Percentiles rank a stretch among this genome's conserved stretches.
phyloP scores from a whole-genome alignment of 83 land plant species.

The Thuja plicata region DNA sequence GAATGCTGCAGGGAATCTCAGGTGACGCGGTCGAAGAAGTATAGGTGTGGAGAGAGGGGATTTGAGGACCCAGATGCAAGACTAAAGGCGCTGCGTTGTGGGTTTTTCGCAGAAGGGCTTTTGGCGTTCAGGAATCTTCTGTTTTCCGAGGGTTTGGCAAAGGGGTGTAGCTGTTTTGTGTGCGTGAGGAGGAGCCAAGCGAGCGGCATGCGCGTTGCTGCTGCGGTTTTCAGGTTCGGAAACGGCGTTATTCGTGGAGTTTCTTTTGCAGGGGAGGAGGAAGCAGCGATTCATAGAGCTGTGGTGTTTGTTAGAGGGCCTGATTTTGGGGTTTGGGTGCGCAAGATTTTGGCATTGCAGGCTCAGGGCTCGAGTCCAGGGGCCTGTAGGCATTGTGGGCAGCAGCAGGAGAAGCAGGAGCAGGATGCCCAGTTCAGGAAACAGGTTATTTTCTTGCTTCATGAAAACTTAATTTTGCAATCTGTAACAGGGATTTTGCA shows the following conservation, averaged over 20 bases:
- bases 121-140: constrained; percentile 5
- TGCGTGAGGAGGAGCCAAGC: not conserved
- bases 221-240: not conserved
- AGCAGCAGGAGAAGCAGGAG: constrained; percentile 7
- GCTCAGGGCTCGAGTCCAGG: constrained; percentile 3
- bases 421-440: not conserved
- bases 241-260: not conserved
- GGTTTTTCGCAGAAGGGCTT: constrained; percentile 11
- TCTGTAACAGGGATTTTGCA: constrained; percentile 16
- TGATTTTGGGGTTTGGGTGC: constrained; percentile 9
- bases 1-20: not conserved
- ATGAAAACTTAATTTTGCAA: constrained; percentile 9
- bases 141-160: not conserved
- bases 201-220: constrained; percentile 7
- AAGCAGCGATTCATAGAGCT: constrained; percentile 9
- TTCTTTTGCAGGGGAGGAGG: constrained; percentile 10
- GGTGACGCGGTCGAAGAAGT: constrained; percentile 7
- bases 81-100: not conserved
- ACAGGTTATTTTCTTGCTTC: constrained; percentile 16
- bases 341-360: constrained; percentile 3
- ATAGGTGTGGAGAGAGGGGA: constrained; percentile 10
- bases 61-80: constrained; percentile 14
- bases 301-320: constrained; percentile 9
- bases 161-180: not conserved
- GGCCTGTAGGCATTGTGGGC: constrained; percentile 7